Percentiles rank a stretch among this genome's conserved stretches.
Evolutionary conservation across 2,329 filamentous ascomycete species (phyloP).

Genomic region (Colletotrichum sp.): DNA sequence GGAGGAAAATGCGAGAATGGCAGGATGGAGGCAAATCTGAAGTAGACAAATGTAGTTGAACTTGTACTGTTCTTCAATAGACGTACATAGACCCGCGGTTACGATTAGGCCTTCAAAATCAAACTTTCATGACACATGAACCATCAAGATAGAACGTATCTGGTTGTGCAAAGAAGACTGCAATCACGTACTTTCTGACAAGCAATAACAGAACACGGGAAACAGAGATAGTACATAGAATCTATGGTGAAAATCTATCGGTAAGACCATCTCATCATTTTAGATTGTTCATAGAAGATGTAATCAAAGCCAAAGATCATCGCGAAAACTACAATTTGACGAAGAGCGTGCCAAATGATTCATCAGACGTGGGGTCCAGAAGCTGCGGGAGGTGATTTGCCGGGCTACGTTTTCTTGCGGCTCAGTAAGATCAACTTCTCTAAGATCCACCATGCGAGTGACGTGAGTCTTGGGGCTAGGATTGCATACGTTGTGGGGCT

Average conservation of each 20-base stretch:
- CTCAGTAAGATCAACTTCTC: not conserved
- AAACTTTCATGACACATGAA: not conserved
- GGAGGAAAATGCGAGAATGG: conserved; percentile 24
- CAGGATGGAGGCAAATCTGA: conserved; percentile 26
- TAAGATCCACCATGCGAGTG: not conserved
- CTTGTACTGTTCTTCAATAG: not conserved
- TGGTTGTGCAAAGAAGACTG: not conserved
- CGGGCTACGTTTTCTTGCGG: not conserved
- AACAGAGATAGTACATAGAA: not conserved
- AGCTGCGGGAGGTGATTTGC: not conserved
- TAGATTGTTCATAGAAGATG: not conserved
- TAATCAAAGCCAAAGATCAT: not conserved
- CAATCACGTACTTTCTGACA: not conserved
- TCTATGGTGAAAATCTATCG: not conserved
- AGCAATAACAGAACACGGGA: not conserved
- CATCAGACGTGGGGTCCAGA: not conserved
- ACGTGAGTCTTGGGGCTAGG: not conserved
- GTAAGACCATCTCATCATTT: not conserved
- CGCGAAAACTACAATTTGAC: not conserved
- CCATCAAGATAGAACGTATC: not conserved
- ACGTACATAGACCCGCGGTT: no score
- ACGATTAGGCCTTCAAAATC: not conserved
- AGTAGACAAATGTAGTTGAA: not conserved
- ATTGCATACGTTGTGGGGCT: not conserved
- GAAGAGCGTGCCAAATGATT: not conserved